Evolutionary conservation across 495 filamentous ascomycete species (phyloP).

Genomic region (Haplographium delicatum): DNA sequence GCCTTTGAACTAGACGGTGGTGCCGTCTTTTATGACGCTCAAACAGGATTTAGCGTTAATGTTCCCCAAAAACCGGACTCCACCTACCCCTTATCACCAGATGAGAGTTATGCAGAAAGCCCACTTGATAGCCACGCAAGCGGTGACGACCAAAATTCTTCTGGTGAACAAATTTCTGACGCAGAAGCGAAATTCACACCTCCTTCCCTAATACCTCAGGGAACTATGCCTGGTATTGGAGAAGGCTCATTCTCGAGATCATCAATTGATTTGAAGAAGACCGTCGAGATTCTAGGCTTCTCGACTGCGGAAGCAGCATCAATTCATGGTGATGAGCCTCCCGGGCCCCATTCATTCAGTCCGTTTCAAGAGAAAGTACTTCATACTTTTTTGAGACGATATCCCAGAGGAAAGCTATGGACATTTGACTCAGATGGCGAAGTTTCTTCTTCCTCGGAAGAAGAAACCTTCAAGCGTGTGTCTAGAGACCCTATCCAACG

Average conservation of each 20-base stretch:
- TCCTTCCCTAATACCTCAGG: not conserved
- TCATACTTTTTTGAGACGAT: slow-evolving; percentile 44
- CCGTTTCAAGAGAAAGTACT: slow-evolving; percentile 20
- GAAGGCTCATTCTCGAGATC: slow-evolving; percentile 13
- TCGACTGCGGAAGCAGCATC: slow-evolving; percentile 27
- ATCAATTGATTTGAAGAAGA: slow-evolving; percentile 2
- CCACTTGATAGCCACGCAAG: slow-evolving; percentile 4
- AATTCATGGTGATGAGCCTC: slow-evolving; percentile 21
- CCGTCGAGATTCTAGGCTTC: slow-evolving; percentile 30
- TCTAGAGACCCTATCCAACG: not conserved
- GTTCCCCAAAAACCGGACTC: not conserved
- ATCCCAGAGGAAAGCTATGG: slow-evolving; percentile 57
- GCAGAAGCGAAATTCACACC: not conserved
- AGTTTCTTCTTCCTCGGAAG: slow-evolving; percentile 20
- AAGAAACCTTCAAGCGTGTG: slow-evolving; percentile 10
- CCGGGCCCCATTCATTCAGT: slow-evolving; percentile 11
- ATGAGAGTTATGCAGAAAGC: slow-evolving; percentile 9
- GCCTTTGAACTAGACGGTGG: slow-evolving; percentile 51
- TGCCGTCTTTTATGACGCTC: slow-evolving; percentile 47
- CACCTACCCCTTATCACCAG: not conserved
- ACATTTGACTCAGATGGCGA: slow-evolving; percentile 44
- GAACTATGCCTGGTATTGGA: not conserved
- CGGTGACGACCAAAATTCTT: slow-evolving; percentile 3
- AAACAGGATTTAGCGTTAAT: slow-evolving; percentile 16
- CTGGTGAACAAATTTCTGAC: slow-evolving; percentile 2